Evolutionary conservation across 2,329 filamentous ascomycete genomes (phyloP).

Genomic region (Ophiostoma montium): DNA sequence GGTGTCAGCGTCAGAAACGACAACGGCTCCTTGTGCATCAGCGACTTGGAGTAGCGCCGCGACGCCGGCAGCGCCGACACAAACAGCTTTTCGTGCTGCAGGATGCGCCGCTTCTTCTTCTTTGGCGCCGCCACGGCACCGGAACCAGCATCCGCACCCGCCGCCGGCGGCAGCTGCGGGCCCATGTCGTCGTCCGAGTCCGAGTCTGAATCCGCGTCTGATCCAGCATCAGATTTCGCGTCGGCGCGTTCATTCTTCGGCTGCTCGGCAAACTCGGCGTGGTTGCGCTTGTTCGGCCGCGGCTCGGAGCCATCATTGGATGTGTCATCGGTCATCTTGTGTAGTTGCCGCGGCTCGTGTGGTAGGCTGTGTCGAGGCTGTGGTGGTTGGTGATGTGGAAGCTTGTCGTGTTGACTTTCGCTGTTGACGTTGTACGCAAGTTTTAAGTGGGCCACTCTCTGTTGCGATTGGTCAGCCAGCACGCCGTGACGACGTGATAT

Average conservation of each 20-base stretch:
- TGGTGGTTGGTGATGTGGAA: too few relatives aligned
- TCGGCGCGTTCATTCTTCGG: conserved; percentile 4
- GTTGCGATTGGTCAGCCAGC: too few relatives aligned
- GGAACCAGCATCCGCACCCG: conserved; percentile 21
- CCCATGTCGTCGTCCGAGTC: conserved; percentile 80
- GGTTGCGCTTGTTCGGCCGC: conserved; percentile 38
- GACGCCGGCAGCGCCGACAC: conserved; percentile 75
- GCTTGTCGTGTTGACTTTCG: too few relatives aligned
- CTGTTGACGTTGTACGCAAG: too few relatives aligned
- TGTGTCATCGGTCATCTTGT: conserved; percentile 8
- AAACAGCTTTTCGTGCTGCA: conserved; percentile 93
- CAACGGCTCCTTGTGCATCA: conserved; percentile 97
- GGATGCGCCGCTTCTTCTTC: conserved; percentile 82
- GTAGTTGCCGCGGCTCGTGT: neutral
- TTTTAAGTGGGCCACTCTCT: too few relatives aligned
- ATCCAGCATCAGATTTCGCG: conserved; percentile 1
- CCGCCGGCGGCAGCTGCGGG: conserved; percentile 66
- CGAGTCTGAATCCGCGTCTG: conserved; percentile 10
- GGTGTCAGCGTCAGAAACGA: conserved; percentile 81
- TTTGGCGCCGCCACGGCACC: conserved; percentile 49
- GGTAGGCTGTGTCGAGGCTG: neutral
- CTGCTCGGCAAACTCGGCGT: conserved; percentile 37
- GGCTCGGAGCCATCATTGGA: conserved; percentile 20
- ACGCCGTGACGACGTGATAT: too few relatives aligned
- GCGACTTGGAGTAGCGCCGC: conserved; percentile 75